Evolutionary conservation across 2,329 filamentous ascomycete genomes (phyloP), one percentile per base, ranked within the genome.

Genomic region (Colletotrichum sp.): DNA sequence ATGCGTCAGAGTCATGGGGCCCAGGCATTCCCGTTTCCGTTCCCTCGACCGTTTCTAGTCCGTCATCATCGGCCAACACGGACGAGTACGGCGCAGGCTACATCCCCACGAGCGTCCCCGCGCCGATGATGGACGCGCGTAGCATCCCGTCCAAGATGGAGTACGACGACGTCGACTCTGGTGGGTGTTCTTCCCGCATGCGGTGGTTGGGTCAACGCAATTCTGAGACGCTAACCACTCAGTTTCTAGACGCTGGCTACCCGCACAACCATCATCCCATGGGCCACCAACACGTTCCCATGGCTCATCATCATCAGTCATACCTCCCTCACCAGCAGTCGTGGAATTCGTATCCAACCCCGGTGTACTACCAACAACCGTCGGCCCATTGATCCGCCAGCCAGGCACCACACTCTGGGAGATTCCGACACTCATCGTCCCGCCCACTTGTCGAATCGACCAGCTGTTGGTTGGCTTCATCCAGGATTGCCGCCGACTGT

Each of bases 41-140:
- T 25, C 82, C 87, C 19, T 89, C 88, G 65, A 88, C 85, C 66
- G 88, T 88, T 13, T 89, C 89, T 25, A 90, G 88, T 80, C 89
- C 89, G 22, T 86, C 87, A 5, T 90, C 89, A 4, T 89, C 88
- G 3, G 85, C 84, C 60, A 84, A 84, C 68, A 84, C 85, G 65
- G 88, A 90, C 66, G 88, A 90, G 66, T 89, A 88, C 80, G 84
- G 82, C 74, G 81, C 75, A 63, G 82, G 83, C 77, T 90, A 89
- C 80, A 88, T 89, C 75, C 87, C 88, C 11, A 88, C 87, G 28
- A 89, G 88, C 77, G 85, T 88, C 25, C 88, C 88, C 19, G 80
- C 86, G 25, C 83, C 84, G 57, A 86, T 90, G 80, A 81, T 89
- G 61, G 84, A 85, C 67, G 75, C 77, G 59, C 78, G 82, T 77